Evolutionary conservation across 2,329 filamentous ascomycete species (phyloP).

Genomic region (Fusarium sp.): DNA sequence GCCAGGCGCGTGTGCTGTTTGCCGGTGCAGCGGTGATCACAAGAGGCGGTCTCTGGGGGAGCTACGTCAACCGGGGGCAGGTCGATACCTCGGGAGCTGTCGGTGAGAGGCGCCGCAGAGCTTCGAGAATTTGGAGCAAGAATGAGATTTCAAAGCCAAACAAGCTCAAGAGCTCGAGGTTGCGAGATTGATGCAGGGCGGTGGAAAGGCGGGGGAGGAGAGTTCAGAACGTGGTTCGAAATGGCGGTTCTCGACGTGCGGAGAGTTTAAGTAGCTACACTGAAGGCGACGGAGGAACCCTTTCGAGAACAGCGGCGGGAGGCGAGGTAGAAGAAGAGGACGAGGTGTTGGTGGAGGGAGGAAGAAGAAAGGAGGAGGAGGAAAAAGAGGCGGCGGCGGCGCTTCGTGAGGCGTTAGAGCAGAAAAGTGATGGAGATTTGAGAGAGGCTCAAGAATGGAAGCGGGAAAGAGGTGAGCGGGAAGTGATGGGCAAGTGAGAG

Average conservation of each 20-base stretch:
- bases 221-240: slow-evolving; percentile 22
- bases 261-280: slow-evolving; percentile 25
- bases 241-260: slow-evolving; percentile 30
- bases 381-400: neutral
- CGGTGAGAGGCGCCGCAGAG: slow-evolving; percentile 17
- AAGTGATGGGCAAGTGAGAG: slow-evolving; percentile 14
- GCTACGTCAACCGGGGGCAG: neutral
- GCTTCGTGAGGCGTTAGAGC: slow-evolving; percentile 18
- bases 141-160: slow-evolving; percentile 6
- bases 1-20: slow-evolving; percentile 21
- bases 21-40: slow-evolving; percentile 29
- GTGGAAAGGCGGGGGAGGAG: slow-evolving; percentile 37
- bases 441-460: slow-evolving; percentile 6
- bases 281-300: neutral
- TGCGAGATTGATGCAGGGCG: slow-evolving; percentile 20
- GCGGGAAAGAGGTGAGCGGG: neutral
- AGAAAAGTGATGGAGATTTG: slow-evolving; percentile 25
- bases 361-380: slow-evolving; percentile 14
- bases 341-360: slow-evolving; percentile 1
- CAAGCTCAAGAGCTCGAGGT: slow-evolving; percentile 25
- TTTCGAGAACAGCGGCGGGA: neutral
- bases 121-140: slow-evolving; percentile 1
- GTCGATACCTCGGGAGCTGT: neutral
- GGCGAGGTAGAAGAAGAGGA: neutral
- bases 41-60: slow-evolving; percentile 18